Percentiles rank a stretch among this genome's conserved stretches.
Conservation (phyloP, 495 filamentous ascomycete genomes). For the Neurospora tetrasperma region DNA sequence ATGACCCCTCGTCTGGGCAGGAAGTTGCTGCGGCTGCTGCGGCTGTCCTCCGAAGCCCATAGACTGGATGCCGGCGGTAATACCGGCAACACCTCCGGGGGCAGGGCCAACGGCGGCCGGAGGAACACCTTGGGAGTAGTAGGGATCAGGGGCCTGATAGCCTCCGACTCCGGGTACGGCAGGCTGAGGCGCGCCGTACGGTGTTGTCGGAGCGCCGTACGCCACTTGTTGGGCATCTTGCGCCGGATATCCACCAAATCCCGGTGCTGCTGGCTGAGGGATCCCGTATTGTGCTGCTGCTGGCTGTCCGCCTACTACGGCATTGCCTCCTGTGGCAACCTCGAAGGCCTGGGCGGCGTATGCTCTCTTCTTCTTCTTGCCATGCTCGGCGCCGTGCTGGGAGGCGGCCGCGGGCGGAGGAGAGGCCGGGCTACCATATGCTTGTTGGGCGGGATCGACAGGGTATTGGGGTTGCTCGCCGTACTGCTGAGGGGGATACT, state of each 20-base stretch:
- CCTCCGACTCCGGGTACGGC: slow-evolving; percentile 32
- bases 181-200: slow-evolving; percentile 40
- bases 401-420: slow-evolving; percentile 27
- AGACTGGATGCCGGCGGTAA: slow-evolving; percentile 74
- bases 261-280: slow-evolving; percentile 27
- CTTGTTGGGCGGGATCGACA: slow-evolving; percentile 20
- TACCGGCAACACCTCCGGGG: slow-evolving; percentile 52
- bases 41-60: slow-evolving; percentile 58
- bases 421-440: slow-evolving; percentile 28
- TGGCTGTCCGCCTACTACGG: slow-evolving; percentile 43
- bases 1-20: slow-evolving; percentile 41
- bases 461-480: slow-evolving; percentile 32
- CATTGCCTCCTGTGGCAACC: slow-evolving; percentile 83
- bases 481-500: slow-evolving; percentile 57
- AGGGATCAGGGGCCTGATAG: slow-evolving; percentile 57
- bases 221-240: slow-evolving; percentile 45
- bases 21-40: slow-evolving; percentile 44
- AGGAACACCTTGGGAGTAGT: slow-evolving; percentile 46
- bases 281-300: slow-evolving; percentile 27
- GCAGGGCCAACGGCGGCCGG: slow-evolving; percentile 31
- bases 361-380: slow-evolving; percentile 74
- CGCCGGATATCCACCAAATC: slow-evolving; percentile 50
- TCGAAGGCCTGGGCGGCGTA: slow-evolving; percentile 95
- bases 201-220: slow-evolving; percentile 37
- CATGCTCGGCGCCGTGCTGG: slow-evolving; percentile 37